These are phyloP conservation scores for Platismatia glauca DNA, from an alignment of 495 filamentous ascomycete species.

Conservation along the genomic window DNA sequence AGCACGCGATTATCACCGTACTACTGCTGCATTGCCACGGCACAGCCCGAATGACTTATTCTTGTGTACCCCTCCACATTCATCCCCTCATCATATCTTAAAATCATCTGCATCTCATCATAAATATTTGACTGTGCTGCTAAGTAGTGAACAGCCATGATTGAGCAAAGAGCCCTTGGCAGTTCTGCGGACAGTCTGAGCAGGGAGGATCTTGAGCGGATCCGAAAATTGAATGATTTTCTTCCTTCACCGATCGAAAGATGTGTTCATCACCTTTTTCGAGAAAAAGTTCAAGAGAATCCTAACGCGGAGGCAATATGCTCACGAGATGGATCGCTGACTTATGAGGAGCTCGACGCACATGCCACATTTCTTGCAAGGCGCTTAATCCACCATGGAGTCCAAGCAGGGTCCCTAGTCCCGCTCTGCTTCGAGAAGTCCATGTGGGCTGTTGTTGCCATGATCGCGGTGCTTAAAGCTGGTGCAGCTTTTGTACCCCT, in stretches of 20 bases:
- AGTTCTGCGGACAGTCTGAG: too few relatives aligned
- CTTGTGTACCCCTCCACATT: too few relatives aligned
- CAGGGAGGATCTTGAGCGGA: not conserved
- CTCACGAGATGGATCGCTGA: constrained; percentile 21
- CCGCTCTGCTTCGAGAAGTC: constrained; percentile 41
- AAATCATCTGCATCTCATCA: too few relatives aligned
- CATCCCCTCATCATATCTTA: too few relatives aligned
- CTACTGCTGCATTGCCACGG: too few relatives aligned
- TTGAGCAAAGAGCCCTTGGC: too few relatives aligned
- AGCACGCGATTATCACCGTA: too few relatives aligned
- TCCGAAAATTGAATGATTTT: not conserved
- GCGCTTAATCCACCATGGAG: constrained; percentile 29
- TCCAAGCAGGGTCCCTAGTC: constrained; percentile 29
- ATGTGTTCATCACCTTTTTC: constrained; percentile 22
- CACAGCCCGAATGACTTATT: too few relatives aligned
- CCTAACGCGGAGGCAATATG: constrained; percentile 18
- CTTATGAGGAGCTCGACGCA: constrained; percentile 21
- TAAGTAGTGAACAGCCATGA: too few relatives aligned
- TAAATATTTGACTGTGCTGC: too few relatives aligned
- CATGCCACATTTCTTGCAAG: constrained; percentile 17
- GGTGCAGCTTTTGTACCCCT: constrained; percentile 39
- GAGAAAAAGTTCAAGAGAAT: constrained; percentile 2
- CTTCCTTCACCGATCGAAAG: not conserved
- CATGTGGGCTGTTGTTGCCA: constrained; percentile 31
- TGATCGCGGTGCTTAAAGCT: constrained; percentile 39